Evolutionary conservation across 805 yeast genomes (phyloP).

Genomic region (Candida yuanshanica): DNA sequence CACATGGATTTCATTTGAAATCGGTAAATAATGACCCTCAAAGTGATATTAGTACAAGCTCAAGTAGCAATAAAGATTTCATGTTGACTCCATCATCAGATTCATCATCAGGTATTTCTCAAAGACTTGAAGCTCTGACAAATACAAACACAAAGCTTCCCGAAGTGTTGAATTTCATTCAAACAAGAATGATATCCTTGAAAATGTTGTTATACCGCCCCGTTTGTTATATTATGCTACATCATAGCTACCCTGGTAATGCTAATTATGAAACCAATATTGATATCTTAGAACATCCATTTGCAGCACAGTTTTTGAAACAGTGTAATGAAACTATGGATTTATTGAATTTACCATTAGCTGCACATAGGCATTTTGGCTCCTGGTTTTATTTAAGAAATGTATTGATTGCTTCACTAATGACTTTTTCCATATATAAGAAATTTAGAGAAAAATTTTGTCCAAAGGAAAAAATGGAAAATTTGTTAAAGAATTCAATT

Average conservation of each 20-base stretch:
- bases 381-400: conserved; percentile 22
- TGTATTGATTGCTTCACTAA: conserved; percentile 6
- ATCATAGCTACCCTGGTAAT: conserved; percentile 10
- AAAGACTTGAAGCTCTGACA: conserved; percentile 4
- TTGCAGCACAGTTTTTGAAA: conserved; percentile 12
- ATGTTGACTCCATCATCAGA: conserved; percentile 10
- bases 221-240: conserved; percentile 13
- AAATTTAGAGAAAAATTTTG: conserved; percentile 10
- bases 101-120: conserved; percentile 8
- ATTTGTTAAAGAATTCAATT: conserved; percentile 4
- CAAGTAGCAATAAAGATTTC: neutral
- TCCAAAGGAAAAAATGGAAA: conserved; percentile 6
- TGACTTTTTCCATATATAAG: conserved; percentile 9
- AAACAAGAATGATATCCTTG: conserved; percentile 18
- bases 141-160: conserved; percentile 9
- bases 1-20: conserved; percentile 19
- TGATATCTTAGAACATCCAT: conserved; percentile 3
- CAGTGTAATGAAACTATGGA: conserved; percentile 17
- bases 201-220: conserved; percentile 20
- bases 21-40: neutral
- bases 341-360: conserved; percentile 16
- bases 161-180: conserved; percentile 19
- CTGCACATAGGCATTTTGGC: conserved; percentile 23
- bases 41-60: neutral
- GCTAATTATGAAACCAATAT: neutral